A percentile compares a stretch with the other conserved stretches of the same genome.
Conservation (phyloP, 148 eudicot species). For the Heliosperma pusillum region DNA sequence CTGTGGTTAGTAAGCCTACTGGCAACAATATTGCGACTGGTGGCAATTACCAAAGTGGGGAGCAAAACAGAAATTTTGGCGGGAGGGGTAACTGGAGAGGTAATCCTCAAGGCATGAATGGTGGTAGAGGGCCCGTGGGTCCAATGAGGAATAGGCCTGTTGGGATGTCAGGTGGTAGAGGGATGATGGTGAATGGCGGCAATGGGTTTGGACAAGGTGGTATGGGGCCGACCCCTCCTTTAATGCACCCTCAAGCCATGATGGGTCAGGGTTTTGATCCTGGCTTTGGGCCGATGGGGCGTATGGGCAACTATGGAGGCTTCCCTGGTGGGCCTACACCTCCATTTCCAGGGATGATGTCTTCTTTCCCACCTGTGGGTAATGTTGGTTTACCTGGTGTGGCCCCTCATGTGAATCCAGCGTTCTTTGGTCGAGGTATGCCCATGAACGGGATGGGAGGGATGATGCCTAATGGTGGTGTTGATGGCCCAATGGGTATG, state of each 20-base stretch:
- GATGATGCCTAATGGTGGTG: conserved; percentile 70
- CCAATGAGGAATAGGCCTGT: conserved; percentile 56
- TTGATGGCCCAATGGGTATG: conserved; percentile 90
- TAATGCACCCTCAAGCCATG: conserved; percentile 79
- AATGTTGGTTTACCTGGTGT: conserved; percentile 77
- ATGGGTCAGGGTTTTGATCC: conserved; percentile 92
- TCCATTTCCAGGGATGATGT: conserved; percentile 66
- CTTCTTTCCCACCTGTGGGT: conserved; percentile 70
- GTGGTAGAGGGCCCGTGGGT: conserved; percentile 54
- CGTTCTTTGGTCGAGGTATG: conserved; percentile 84
- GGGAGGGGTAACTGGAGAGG: conserved; percentile 79
- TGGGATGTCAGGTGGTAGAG: conserved; percentile 54
- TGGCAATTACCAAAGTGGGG: conserved; percentile 50
- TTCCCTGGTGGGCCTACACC: conserved; percentile 67
- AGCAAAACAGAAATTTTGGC: conserved; percentile 41
- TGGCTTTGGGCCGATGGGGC: conserved; percentile 77
- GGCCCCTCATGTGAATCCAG: conserved; percentile 92
- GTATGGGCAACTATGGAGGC: conserved; percentile 64
- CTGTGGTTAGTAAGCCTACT: conserved; percentile 28
- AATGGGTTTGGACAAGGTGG: conserved; percentile 72
- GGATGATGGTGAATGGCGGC: conserved; percentile 71
- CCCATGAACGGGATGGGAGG: conserved; percentile 80
- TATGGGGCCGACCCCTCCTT: conserved; percentile 55
- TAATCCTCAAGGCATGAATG: conserved; percentile 58
- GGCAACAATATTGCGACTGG: conserved; percentile 46